A percentile compares a stretch with the other conserved stretches of the same genome.
These are phyloP conservation scores for Boechera divaricarpa DNA, from an alignment of 345 rosid genomes.

Conservation along the genomic window DNA sequence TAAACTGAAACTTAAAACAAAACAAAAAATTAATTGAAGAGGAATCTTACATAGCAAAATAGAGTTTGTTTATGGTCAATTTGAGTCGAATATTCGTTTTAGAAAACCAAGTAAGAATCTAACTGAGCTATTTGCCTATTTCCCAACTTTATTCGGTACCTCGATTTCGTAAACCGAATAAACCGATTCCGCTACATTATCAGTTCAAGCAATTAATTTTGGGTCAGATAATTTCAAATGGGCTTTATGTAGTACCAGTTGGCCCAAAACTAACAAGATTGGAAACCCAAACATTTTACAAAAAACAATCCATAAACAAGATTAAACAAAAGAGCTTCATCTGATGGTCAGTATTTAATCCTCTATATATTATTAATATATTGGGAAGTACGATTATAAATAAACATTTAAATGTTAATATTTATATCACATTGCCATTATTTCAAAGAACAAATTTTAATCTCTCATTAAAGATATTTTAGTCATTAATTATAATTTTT, in stretches of 20 bases:
- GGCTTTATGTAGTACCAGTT: background rate
- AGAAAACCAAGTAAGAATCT: conserved; percentile 17
- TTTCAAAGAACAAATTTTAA: too few relatives aligned
- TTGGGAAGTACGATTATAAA: too few relatives aligned
- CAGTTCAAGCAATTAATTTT: background rate
- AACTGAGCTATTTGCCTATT: background rate
- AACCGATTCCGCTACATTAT: background rate
- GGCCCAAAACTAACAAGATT: conserved; percentile 2
- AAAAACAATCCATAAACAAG: background rate
- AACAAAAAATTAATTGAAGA: background rate
- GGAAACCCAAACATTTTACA: conserved; percentile 14
- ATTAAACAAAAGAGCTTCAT: too few relatives aligned
- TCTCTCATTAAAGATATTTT: too few relatives aligned
- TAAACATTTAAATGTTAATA: too few relatives aligned
- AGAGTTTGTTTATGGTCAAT: background rate
- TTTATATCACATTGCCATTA: too few relatives aligned
- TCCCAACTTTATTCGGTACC: background rate
- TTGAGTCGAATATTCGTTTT: background rate
- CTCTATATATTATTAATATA: too few relatives aligned
- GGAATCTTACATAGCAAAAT: background rate
- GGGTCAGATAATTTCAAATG: background rate
- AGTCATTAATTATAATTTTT: too few relatives aligned
- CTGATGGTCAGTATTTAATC: too few relatives aligned
- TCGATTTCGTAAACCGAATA: conserved; percentile 9
- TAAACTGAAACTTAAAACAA: too few relatives aligned